Evolutionary conservation across 768 basidiomycete species (phyloP), one percentile per base, ranked within the genome.

Genomic region (Termitomyces sp.): DNA sequence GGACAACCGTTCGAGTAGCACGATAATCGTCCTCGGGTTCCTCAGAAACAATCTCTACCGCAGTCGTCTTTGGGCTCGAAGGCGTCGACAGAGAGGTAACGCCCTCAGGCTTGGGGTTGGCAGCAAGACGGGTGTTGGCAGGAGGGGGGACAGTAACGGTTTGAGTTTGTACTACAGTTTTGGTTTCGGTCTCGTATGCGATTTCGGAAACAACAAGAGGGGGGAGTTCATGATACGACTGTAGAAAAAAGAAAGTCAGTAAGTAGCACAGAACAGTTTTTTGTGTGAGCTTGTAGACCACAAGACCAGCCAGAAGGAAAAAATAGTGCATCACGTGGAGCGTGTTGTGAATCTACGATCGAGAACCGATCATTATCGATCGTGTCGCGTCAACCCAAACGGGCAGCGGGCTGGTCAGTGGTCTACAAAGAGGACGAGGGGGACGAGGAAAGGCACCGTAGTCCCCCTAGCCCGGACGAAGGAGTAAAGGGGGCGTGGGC

Each of bases 381-480:
- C 71, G 70, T 70, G 66, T 65, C 66, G 58, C 63, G 53, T 61
- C 64, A 38, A 20, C 18, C 40, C 13, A 42, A 36, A 70, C 72
- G 66, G 68, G 66, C 70, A 67, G 67, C 69, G 68, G 74, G 74
- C 73, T 74, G 79, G 70, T 70, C 75, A 70, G 68, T 70, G 73
- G 70, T 71, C 73, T 69, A 70, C 70, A 67, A 63, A 68, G 68
- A 72, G 73, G 85, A 86, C 86, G 76, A 86, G 88, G 89, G 89
- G 89, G 88, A 90, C 86, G 79, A 84, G 76, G 81, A 76, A 78
- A 79, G 78, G 81, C 78, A 83, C 87, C 86, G 84, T 84, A 81
- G 85, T 88, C 89, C 90, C 91, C 90, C 89, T 85, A 90, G 88
- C 90, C 90, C 90, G 83, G 88, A 88, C 87, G 88, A 90, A 88